Conservation (phyloP, 2,329 filamentous ascomycete genomes). For the Aspergillus proliferans region DNA sequence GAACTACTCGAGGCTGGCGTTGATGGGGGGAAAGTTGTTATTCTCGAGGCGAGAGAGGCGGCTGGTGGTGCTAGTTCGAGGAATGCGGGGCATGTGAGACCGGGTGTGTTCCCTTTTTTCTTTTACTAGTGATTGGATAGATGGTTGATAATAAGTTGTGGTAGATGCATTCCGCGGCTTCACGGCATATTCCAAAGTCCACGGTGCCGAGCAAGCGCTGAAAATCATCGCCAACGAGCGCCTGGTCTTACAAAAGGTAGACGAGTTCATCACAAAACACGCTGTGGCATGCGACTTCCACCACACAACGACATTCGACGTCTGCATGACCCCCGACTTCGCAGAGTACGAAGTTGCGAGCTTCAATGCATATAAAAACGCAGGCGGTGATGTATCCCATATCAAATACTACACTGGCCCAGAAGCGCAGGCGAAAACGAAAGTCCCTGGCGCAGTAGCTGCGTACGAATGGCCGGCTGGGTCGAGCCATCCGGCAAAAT, state of each 20-base stretch:
- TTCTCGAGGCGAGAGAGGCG: slow-evolving; percentile 42
- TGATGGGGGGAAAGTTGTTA: slow-evolving; percentile 27
- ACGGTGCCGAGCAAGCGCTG: slow-evolving; percentile 40
- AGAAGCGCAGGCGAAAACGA: slow-evolving; percentile 34
- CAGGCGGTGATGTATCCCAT: slow-evolving; percentile 42
- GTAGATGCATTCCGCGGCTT: slow-evolving; percentile 45
- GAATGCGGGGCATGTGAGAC: slow-evolving; percentile 42
- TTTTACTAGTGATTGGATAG: neutral
- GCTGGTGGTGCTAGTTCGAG: slow-evolving; percentile 40
- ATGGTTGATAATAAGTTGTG: neutral
- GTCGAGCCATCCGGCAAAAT: slow-evolving; percentile 45
- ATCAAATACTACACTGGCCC: slow-evolving; percentile 35
- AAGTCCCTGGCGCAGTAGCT: slow-evolving; percentile 33
- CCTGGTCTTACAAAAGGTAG: slow-evolving; percentile 35
- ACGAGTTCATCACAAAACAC: slow-evolving; percentile 38
- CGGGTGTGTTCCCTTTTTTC: slow-evolving; percentile 8
- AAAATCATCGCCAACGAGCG: slow-evolving; percentile 44
- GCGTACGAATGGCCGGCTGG: slow-evolving; percentile 49
- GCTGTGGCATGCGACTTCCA: slow-evolving; percentile 43
- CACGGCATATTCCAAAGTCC: slow-evolving; percentile 36
- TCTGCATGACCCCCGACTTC: slow-evolving; percentile 45
- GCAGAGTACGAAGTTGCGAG: slow-evolving; percentile 40
- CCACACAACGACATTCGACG: slow-evolving; percentile 43
- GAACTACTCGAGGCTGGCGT: slow-evolving; percentile 35
- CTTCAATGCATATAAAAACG: slow-evolving; percentile 33